Conservation (phyloP, 148 eudicot species). For the Vaccinium myrtillus region DNA sequence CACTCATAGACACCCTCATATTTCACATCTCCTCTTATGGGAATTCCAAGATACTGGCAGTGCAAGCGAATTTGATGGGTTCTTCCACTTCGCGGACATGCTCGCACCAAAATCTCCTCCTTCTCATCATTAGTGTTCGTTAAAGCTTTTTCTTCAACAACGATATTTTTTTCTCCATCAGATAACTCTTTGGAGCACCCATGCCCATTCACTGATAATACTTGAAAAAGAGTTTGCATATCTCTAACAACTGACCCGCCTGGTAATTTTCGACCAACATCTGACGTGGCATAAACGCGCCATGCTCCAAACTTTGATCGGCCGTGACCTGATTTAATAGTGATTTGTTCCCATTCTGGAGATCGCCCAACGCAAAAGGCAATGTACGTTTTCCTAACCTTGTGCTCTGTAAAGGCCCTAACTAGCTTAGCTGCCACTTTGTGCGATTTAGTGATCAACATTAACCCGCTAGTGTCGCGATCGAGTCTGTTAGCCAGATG, state of each 20-base stretch:
- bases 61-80: slow-evolving; percentile 98
- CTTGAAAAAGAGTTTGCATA: slow-evolving; percentile 80
- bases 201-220: slow-evolving; percentile 58
- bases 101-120: slow-evolving; percentile 76
- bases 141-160: slow-evolving; percentile 62
- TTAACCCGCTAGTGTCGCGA: slow-evolving; percentile 93
- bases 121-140: slow-evolving; percentile 24
- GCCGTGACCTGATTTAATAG: slow-evolving; percentile 86
- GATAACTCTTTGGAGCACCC: slow-evolving; percentile 22
- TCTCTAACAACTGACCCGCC: slow-evolving; percentile 80
- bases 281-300: slow-evolving; percentile 85
- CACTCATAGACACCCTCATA: slow-evolving; percentile 85
- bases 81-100: slow-evolving; percentile 86
- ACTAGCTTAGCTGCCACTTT: slow-evolving; percentile 90
- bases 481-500: slow-evolving; percentile 98
- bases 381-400: slow-evolving; percentile 73
- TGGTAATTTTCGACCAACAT: slow-evolving; percentile 70
- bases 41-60: slow-evolving; percentile 87
- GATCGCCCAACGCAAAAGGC: slow-evolving; percentile 65
- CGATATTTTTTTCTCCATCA: slow-evolving; percentile 32
- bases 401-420: slow-evolving; percentile 86
- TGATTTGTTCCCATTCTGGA: slow-evolving; percentile 63
- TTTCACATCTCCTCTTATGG: slow-evolving; percentile 90
- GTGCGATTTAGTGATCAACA: slow-evolving; percentile 81
- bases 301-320: slow-evolving; percentile 93